phyloP scores from a whole-genome alignment of 2,329 filamentous ascomycete species.

The Emmonsiellopsis sp. region DNA sequence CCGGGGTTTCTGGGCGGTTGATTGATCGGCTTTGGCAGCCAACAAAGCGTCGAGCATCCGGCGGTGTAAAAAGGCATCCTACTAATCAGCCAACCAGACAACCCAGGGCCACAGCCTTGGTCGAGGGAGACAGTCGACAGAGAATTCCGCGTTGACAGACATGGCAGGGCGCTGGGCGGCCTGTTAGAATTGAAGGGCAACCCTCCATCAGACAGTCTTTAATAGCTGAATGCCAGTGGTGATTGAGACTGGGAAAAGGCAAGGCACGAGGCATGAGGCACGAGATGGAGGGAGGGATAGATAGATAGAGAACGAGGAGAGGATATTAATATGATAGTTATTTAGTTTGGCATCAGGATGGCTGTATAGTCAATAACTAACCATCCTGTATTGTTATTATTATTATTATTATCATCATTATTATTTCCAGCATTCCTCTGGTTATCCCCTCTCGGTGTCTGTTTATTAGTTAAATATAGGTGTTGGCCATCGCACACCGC shows the following conservation, averaged over 20 bases:
- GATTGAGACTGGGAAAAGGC: background rate
- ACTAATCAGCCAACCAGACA: background rate
- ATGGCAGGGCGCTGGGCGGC: background rate
- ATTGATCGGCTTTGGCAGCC: too few species aligned
- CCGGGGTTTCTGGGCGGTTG: too few species aligned
- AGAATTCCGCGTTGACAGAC: too few species aligned
- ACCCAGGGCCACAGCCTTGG: too few species aligned
- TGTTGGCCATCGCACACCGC: background rate
- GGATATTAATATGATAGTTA: background rate
- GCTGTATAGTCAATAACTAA: too few species aligned
- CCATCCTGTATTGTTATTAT: too few species aligned
- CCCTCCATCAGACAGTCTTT: background rate
- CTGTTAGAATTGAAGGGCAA: background rate
- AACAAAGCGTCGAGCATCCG: background rate
- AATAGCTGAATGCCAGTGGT: too few species aligned
- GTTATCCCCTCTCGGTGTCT: background rate
- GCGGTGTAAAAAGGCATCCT: conserved; percentile 2
- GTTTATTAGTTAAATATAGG: background rate
- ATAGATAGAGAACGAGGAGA: background rate
- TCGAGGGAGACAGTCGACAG: too few species aligned
- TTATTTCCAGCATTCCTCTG: too few species aligned
- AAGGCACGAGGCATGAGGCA: background rate
- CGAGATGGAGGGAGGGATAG: background rate
- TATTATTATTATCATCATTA: too few species aligned
- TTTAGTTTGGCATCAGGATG: too few species aligned